Evolutionary conservation across 371 early-diverging fungal genomes (phyloP), one percentile per base, ranked within the genome.

Genomic region (Parasitella parasitica): DNA sequence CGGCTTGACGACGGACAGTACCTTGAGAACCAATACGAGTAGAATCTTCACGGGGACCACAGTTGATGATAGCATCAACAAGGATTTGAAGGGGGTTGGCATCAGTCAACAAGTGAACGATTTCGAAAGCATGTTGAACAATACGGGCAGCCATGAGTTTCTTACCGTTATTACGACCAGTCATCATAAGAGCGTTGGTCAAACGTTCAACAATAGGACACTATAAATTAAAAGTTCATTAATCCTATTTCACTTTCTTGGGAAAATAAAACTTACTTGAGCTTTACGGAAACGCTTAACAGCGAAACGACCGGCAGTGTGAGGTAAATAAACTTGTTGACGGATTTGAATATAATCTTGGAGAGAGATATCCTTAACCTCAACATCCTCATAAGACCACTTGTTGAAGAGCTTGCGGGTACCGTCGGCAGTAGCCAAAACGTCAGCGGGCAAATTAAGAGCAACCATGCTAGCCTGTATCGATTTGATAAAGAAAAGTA

Each of bases 91-190:
- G 87, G 69, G 99, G 99, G 93, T 99, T 99, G 81, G 89, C 89
- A 81, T 97, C 98, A 74, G 99, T 98, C 81, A 97, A 89, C 73
- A 96, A 88, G 92, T 99, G 83, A 80, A 99, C 94, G 87, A 99
- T 99, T 83, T 97, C 96, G 79, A 99, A 99, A 64, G 99, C 96
- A 87, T 99, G 97, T 89, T 97, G 96, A 78, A 99, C 93, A 75
- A 98, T 97, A 76, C 97, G 96, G 69, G 93, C 93, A 75, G 99
- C 97, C 93, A 99, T 92, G 69, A 97, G 86, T 90, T 99, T 99
- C 94, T 99, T 99, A 73, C 99, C 99, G 91, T 97, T 99, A 95
- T 99, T 99, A 81, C 99, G 97, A 72, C 99, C 99, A 90, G 98
- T 95, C 96, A 98, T 99, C 99, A 99, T 99, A 67, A 99, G 88